Evolutionary conservation across 2,329 filamentous ascomycete genomes (phyloP).

Genomic region (Trichoderma sp.): DNA sequence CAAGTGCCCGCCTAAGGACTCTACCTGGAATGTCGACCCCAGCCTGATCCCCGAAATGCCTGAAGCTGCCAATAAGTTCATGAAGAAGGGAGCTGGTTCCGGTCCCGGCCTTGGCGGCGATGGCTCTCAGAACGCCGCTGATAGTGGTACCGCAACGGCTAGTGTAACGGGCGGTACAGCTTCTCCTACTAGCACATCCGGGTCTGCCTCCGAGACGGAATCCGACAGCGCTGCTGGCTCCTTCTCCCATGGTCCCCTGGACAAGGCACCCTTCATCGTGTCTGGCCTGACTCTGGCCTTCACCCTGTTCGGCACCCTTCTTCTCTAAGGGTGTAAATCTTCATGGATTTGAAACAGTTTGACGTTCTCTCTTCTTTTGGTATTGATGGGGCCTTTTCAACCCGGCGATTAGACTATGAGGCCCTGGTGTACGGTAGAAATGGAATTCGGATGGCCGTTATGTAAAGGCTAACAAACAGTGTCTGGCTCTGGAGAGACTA

Average conservation of each 20-base stretch:
- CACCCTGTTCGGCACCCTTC: slow-evolving; percentile 39
- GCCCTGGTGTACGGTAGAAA: slow-evolving; percentile 1
- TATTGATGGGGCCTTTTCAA: slow-evolving; percentile 18
- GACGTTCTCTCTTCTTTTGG: slow-evolving; percentile 3
- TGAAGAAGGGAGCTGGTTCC: slow-evolving; percentile 51
- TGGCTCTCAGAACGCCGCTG: slow-evolving; percentile 53
- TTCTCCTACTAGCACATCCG: slow-evolving; percentile 28
- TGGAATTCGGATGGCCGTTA: slow-evolving; percentile 6
- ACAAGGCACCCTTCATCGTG: slow-evolving; percentile 35
- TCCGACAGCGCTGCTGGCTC: slow-evolving; percentile 34
- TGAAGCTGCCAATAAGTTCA: slow-evolving; percentile 48
- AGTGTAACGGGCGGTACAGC: slow-evolving; percentile 36
- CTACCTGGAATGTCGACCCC: slow-evolving; percentile 50
- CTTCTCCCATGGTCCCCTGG: slow-evolving; percentile 27
- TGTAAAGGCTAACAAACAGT: slow-evolving; percentile 4
- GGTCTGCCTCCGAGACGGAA: slow-evolving; percentile 20
- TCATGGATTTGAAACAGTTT: background rate
- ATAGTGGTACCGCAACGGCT: slow-evolving; percentile 46
- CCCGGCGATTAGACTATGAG: background rate
- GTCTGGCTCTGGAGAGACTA: slow-evolving; percentile 18
- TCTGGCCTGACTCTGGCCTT: slow-evolving; percentile 37
- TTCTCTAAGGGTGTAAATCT: slow-evolving; percentile 34
- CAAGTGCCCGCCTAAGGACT: slow-evolving; percentile 49
- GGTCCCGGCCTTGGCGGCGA: slow-evolving; percentile 52
- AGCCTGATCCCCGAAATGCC: slow-evolving; percentile 53